Evolutionary conservation across 495 filamentous ascomycete species (phyloP), one percentile per base, ranked within the genome.

Genomic region (Aspergillus incahuasiensis): DNA sequence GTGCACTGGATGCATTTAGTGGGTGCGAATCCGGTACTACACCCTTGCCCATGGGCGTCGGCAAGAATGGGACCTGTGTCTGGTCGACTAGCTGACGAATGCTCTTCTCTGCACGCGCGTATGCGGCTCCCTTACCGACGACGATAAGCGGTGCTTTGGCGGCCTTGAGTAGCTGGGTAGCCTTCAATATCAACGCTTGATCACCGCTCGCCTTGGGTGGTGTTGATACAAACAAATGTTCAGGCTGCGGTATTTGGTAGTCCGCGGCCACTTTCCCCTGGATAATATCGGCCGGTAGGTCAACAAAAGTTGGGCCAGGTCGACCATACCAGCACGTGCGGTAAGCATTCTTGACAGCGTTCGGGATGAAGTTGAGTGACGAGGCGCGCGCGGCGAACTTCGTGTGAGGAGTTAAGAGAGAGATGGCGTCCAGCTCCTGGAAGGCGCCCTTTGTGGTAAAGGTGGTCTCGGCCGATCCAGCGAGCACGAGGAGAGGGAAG

Each of bases 31-130:
- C 82, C 6, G 81, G 74, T 1, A 85, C 50, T 1, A 86, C 75
- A 15, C 83, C 84, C 63, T 86, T 86, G 7, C 82, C 83, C 78
- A 86, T 86, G 4, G 84, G 84, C 1, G 79, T 83, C 0, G 83
- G 81, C 3, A 87, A 67, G 64, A 86, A 86, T 3, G 80, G 82
- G 5, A 87, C 71, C 16, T 77, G 63, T 3, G 80, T 78, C 40
- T 72, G 62, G 50, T 68, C 52, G 39, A 87, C 72, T n/a, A 86
- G 70, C 7, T 65, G 50, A 21, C 72, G 63, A 16, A 86, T 76
- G 6, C 60, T 63, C 1, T 28, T 19, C 56, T 85, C 82, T 1
- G 83, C 77, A 30, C 73, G 71, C 13, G 80, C 79, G 57, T 83
- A 85, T 22, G 82, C 81, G 1, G 83, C 81, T 2, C 83, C 84